These are phyloP conservation scores for Candida krabiensis DNA, from an alignment of 805 yeast genomes.

Conservation along the genomic window DNA sequence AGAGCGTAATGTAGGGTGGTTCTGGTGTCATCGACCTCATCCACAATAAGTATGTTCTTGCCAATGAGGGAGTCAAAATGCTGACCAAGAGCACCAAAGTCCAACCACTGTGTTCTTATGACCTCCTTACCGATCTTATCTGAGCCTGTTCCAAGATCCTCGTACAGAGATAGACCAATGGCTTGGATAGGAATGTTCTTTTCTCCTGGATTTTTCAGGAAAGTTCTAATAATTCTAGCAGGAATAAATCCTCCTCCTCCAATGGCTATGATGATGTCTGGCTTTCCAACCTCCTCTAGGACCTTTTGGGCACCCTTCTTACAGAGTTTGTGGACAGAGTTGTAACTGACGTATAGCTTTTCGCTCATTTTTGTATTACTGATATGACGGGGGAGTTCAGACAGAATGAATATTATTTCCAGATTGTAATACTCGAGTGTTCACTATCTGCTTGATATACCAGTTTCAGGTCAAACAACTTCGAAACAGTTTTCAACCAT, in stretches of 20 bases:
- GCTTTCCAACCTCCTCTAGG: constrained; percentile 32
- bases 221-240: constrained; percentile 65
- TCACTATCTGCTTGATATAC: too few relatives aligned
- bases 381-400: too few relatives aligned
- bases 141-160: constrained; percentile 47
- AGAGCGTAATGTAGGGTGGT: constrained; percentile 86
- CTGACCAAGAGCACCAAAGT: constrained; percentile 67
- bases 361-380: constrained; percentile 32
- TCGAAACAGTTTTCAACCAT: too few relatives aligned
- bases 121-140: constrained; percentile 76
- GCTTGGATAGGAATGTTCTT: constrained; percentile 72
- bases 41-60: constrained; percentile 77
- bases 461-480: too few relatives aligned
- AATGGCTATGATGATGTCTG: constrained; percentile 62
- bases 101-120: constrained; percentile 87
- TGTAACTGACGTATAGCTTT: constrained; percentile 69
- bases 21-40: constrained; percentile 91
- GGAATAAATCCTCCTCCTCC: constrained; percentile 79
- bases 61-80: constrained; percentile 79
- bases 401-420: too few relatives aligned
- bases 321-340: constrained; percentile 80
- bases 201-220: constrained; percentile 55
- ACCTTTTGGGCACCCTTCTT: constrained; percentile 44
- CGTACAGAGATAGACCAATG: constrained; percentile 64
- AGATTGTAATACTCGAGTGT: too few relatives aligned